Evolutionary conservation across 768 basidiomycete genomes (phyloP), one percentile per base, ranked within the genome.

Genomic region (Mycena olivaceomarginata): DNA sequence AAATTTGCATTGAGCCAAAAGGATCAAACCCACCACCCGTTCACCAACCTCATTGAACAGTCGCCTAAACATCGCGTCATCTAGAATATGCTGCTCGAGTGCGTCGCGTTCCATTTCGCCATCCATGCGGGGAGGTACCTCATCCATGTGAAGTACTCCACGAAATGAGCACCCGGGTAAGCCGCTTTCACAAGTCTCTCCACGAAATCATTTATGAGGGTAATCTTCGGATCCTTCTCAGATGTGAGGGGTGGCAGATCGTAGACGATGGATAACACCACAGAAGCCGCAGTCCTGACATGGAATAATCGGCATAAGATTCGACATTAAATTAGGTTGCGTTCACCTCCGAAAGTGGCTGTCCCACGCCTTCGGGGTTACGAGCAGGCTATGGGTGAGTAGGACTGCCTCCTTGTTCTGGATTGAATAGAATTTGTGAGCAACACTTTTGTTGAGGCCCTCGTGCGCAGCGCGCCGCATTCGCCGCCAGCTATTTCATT

Each of bases 121-220:
- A 86, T 70, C 78, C 78, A 83, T 3, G 69, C 13, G 2, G 86
- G 86, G 11, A 87, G 62, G 51, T 83, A 77, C 60, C 78, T 70
- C 82, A 87, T 83, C 80, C 81, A 85, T 3, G 85, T 82, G 59
- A 87, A 84, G 68, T 82, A 81, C 66, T 87, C 86, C 45, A 87
- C 86, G n/a, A 85, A 25, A 69, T 81, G 82, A 13, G 82, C 79
- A 15, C 87, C 87, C 15, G 87, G 87, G 63, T 80, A 79, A 7
- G 43, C 8, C 43, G 43, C 43, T 7, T 45, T 45, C n/a, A n/a
- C 81, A 13, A 84, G 72, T 2, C 87, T 81, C 12, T 79, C 76
- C 13, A 80, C 77, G 53, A 85, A 83, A 22, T 74, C 57, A 43
- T 76, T 78, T n/a, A 82, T 65, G 1, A 67, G 74, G 1, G 39